A percentile compares a stretch with the other conserved stretches of the same genome.
Conservation (phyloP, 495 filamentous ascomycete species). For the Cercophora scortea region DNA sequence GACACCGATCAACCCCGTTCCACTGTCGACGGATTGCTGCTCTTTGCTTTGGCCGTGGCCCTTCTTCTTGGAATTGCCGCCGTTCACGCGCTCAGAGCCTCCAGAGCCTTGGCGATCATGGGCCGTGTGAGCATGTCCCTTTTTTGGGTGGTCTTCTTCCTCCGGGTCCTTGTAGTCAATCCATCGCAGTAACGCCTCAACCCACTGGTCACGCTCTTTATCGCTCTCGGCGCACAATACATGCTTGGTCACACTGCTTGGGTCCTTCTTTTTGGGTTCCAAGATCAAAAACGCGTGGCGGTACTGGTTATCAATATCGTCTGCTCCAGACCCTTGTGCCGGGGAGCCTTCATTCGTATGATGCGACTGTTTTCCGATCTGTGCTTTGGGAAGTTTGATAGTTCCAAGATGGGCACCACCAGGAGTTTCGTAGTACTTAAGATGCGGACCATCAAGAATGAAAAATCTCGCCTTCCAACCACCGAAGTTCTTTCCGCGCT, state of each 20-base stretch:
- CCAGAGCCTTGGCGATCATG: constrained; percentile 27
- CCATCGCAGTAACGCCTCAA: constrained; percentile 80
- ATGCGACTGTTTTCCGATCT: constrained; percentile 84
- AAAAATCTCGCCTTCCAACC: constrained; percentile 99
- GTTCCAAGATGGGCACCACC: constrained; percentile 85
- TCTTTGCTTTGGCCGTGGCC: constrained; percentile 23
- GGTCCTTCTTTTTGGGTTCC: constrained; percentile 95
- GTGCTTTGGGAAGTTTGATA: constrained; percentile 82
- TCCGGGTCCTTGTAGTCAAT: constrained; percentile 67
- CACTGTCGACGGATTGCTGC: constrained; percentile 15
- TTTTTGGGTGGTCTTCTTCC: constrained; percentile 34
- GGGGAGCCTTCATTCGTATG: constrained; percentile 55
- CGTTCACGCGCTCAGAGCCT: constrained; percentile 25
- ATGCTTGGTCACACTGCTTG: constrained; percentile 81
- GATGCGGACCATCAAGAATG: constrained; percentile 76
- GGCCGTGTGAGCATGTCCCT: constrained; percentile 21
- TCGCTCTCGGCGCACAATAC: constrained; percentile 95
- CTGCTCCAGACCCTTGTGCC: constrained; percentile 51
- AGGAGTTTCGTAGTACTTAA: constrained; percentile 87
- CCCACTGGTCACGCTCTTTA: constrained; percentile 86
- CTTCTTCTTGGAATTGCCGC: constrained; percentile 47
- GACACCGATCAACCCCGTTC: constrained; percentile 62
- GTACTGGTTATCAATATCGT: constrained; percentile 83
- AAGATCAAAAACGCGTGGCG: constrained; percentile 92
- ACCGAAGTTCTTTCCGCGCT: constrained; percentile 95